These are phyloP conservation scores for Diddensiella santjacobensis DNA, from an alignment of 805 yeast species.

Conservation along the genomic window DNA sequence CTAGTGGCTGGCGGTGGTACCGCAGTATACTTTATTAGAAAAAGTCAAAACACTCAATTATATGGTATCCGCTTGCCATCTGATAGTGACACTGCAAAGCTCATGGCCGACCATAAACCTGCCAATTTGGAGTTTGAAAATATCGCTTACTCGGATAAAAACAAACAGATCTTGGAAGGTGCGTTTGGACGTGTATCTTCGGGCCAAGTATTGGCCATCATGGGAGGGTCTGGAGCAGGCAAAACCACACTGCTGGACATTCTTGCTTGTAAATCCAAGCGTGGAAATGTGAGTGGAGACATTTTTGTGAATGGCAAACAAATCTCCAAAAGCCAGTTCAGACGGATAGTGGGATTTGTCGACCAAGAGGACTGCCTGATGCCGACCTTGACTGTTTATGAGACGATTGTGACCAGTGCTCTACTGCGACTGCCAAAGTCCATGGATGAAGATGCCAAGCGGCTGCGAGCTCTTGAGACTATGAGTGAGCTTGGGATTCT, in stretches of 20 bases:
- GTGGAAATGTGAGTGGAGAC: slow-evolving; percentile 64
- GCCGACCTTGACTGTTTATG: slow-evolving; percentile 93
- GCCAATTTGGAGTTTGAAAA: slow-evolving; percentile 73
- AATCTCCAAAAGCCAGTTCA: slow-evolving; percentile 42
- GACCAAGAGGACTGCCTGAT: slow-evolving; percentile 91
- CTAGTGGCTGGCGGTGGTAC: slow-evolving; percentile 15
- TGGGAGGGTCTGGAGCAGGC: slow-evolving; percentile 99
- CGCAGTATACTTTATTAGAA: slow-evolving; percentile 19
- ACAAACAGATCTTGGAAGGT: slow-evolving; percentile 50
- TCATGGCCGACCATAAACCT: slow-evolving; percentile 56
- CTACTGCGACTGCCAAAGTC: slow-evolving; percentile 75
- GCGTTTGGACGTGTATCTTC: slow-evolving; percentile 79
- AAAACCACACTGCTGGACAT: slow-evolving; percentile 92
- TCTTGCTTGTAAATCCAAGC: slow-evolving; percentile 80
- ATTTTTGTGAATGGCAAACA: slow-evolving; percentile 69
- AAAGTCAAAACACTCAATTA: slow-evolving; percentile 17
- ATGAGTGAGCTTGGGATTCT: slow-evolving; percentile 79
- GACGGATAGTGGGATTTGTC: slow-evolving; percentile 82
- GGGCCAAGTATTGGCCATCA: slow-evolving; percentile 86
- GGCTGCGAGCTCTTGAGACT: slow-evolving; percentile 77
- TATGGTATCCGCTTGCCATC: slow-evolving; percentile 29
- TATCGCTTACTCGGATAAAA: slow-evolving; percentile 58
- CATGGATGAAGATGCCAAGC: slow-evolving; percentile 72
- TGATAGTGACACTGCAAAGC: slow-evolving; percentile 42
- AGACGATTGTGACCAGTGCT: slow-evolving; percentile 91